Evolutionary conservation across 164 flowering plant species (phyloP).

Genomic region (Sedum album): DNA sequence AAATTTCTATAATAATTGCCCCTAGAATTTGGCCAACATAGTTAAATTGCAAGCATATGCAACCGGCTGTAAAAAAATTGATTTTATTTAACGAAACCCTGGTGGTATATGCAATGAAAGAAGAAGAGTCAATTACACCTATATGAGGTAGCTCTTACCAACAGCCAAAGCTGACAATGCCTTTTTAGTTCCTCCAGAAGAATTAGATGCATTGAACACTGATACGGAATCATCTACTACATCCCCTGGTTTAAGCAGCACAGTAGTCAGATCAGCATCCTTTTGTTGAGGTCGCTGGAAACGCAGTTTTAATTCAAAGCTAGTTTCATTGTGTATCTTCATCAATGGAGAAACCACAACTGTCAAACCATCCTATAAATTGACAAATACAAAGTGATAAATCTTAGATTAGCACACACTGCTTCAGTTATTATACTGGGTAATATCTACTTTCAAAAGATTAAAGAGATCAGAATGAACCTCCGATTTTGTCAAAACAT

Average conservation of each 20-base stretch:
- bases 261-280: slow-evolving; percentile 50
- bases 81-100: not conserved
- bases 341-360: slow-evolving; percentile 68
- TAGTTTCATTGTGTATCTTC: slow-evolving; percentile 76
- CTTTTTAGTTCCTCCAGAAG: slow-evolving; percentile 62
- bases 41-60: not conserved
- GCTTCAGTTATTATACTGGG: slow-evolving; percentile 6
- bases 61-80: not conserved
- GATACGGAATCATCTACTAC: slow-evolving; percentile 76
- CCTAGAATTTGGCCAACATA: not conserved
- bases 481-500: slow-evolving; percentile 53
- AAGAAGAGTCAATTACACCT: not conserved
- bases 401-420: not conserved
- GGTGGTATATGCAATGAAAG: not conserved
- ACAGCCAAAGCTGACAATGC: slow-evolving; percentile 66
- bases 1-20: no score
- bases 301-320: slow-evolving; percentile 58
- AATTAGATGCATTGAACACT: slow-evolving; percentile 56
- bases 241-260: slow-evolving; percentile 59
- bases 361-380: slow-evolving; percentile 68
- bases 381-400: slow-evolving; percentile 4
- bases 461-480: slow-evolving; percentile 27
- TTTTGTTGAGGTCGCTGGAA: slow-evolving; percentile 57
- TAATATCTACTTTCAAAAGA: slow-evolving; percentile 3
- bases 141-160: slow-evolving; percentile 37